A percentile compares a stretch with the other conserved stretches of the same genome.
These are phyloP conservation scores for Gelatoporia subvermispora DNA, from an alignment of 768 basidiomycete species.

Conservation along the genomic window DNA sequence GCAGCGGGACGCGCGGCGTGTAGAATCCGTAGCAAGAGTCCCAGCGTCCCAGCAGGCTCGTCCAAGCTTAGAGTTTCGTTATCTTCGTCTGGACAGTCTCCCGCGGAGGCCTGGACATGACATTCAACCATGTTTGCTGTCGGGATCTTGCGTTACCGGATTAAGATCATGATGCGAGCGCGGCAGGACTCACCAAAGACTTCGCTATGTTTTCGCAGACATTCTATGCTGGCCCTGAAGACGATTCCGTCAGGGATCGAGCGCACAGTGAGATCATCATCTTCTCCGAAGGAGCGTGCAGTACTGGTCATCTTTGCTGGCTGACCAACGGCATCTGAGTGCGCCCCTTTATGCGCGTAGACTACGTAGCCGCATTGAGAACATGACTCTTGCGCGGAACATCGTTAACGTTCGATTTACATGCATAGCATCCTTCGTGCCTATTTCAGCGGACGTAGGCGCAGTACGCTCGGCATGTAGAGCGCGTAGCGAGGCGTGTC, in stretches of 20 bases:
- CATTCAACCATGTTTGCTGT: constrained; percentile 67
- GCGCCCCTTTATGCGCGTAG: too few relatives aligned
- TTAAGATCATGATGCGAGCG: background rate
- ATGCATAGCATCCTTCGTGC: too few relatives aligned
- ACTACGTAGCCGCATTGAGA: too few relatives aligned
- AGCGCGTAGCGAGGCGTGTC: background rate
- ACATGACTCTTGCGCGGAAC: background rate
- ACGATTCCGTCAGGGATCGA: constrained; percentile 46
- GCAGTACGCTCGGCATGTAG: too few relatives aligned
- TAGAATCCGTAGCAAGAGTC: constrained; percentile 50
- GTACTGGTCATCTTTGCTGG: background rate
- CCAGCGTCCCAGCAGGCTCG: constrained; percentile 45
- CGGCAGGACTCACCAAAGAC: constrained; percentile 51
- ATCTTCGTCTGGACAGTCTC: constrained; percentile 19
- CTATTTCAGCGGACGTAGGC: too few relatives aligned
- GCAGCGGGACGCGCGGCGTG: constrained; percentile 33
- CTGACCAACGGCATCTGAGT: too few relatives aligned
- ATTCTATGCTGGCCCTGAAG: constrained; percentile 46
- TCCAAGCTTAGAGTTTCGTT: constrained; percentile 44
- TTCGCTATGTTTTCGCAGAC: constrained; percentile 46
- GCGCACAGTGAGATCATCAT: constrained; percentile 52
- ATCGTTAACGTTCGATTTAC: too few relatives aligned
- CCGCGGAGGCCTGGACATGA: constrained; percentile 34
- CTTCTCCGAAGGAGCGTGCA: constrained; percentile 34
- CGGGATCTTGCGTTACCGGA: constrained; percentile 1